phyloP scores from a whole-genome alignment of 164 flowering plant species.

The Aristolochia contorta region DNA sequence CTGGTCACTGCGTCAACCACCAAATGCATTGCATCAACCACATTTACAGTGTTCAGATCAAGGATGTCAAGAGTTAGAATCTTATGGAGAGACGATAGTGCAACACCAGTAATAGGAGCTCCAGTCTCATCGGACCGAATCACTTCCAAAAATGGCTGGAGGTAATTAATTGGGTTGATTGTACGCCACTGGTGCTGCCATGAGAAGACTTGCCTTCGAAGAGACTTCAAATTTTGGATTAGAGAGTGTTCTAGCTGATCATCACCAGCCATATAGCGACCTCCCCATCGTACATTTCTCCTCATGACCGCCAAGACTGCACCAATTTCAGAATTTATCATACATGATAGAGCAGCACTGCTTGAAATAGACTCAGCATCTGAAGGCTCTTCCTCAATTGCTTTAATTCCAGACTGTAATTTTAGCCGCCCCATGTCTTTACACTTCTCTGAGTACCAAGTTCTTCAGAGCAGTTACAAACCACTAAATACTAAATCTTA shows the following conservation, averaged over 20 bases:
- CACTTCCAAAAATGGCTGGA: constrained; percentile 41
- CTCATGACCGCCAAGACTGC: constrained; percentile 37
- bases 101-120: constrained; percentile 45
- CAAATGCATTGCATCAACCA: constrained; percentile 31
- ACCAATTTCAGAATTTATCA: constrained; percentile 30
- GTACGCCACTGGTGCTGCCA: constrained; percentile 23
- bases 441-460: neutral
- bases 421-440: constrained; percentile 21
- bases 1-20: constrained; percentile 46
- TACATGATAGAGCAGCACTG: constrained; percentile 25
- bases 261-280: constrained; percentile 26
- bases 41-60: constrained; percentile 30
- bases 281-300: constrained; percentile 33
- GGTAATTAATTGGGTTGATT: constrained; percentile 24
- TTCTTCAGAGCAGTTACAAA: neutral
- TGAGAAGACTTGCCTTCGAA: constrained; percentile 23
- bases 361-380: constrained; percentile 13
- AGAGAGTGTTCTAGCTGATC: constrained; percentile 29
- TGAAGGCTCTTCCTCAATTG: constrained; percentile 23
- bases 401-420: constrained; percentile 20
- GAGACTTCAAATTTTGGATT: constrained; percentile 22
- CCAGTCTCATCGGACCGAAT: constrained; percentile 47
- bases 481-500: too few relatives aligned
- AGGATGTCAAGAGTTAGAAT: constrained; percentile 30
- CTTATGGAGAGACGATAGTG: constrained; percentile 38